Conservation (phyloP, 2,329 filamentous ascomycete genomes). For the Lasiodiplodia hormozganensis region DNA sequence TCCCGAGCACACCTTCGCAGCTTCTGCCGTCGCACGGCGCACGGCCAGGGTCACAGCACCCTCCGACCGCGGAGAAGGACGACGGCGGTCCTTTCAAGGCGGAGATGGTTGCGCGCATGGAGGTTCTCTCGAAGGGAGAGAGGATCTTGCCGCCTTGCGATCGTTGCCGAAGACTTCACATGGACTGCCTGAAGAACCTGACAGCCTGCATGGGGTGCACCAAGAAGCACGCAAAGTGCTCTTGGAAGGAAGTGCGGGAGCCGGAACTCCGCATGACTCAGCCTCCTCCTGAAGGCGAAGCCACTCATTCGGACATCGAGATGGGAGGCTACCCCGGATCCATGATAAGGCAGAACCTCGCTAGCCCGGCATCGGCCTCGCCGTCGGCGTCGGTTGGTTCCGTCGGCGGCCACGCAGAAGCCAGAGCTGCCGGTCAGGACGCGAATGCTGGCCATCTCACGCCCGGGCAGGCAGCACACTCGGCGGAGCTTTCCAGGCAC, state of each 20-base stretch:
- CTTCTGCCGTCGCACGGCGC: conserved; percentile 55
- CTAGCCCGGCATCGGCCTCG: conserved; percentile 19
- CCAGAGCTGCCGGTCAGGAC: conserved; percentile 20
- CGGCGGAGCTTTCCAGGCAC: conserved; percentile 7
- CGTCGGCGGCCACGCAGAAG: conserved; percentile 23
- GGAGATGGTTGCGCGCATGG: conserved; percentile 77
- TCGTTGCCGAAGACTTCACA: conserved; percentile 77
- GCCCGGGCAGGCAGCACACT: conserved; percentile 4
- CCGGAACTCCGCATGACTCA: conserved; percentile 62
- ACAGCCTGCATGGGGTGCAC: conserved; percentile 88
- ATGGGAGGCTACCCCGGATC: conserved; percentile 19
- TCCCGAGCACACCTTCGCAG: conserved; percentile 61
- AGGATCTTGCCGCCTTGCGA: conserved; percentile 84
- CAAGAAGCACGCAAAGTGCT: conserved; percentile 88
- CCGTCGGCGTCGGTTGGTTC: conserved; percentile 20
- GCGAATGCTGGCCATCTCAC: conserved; percentile 16
- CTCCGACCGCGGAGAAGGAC: conserved; percentile 54
- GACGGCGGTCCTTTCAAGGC: conserved; percentile 66
- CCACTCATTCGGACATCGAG: conserved; percentile 25
- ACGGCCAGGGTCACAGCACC: conserved; percentile 48
- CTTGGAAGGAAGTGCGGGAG: conserved; percentile 81
- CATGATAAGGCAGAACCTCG: conserved; percentile 22
- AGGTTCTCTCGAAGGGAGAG: conserved; percentile 75
- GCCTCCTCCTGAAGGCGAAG: conserved; percentile 7
- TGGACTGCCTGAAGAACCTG: conserved; percentile 83